These are phyloP conservation scores for Botrytis squamosa DNA, from an alignment of 2,329 filamentous ascomycete species.

Conservation along the genomic window DNA sequence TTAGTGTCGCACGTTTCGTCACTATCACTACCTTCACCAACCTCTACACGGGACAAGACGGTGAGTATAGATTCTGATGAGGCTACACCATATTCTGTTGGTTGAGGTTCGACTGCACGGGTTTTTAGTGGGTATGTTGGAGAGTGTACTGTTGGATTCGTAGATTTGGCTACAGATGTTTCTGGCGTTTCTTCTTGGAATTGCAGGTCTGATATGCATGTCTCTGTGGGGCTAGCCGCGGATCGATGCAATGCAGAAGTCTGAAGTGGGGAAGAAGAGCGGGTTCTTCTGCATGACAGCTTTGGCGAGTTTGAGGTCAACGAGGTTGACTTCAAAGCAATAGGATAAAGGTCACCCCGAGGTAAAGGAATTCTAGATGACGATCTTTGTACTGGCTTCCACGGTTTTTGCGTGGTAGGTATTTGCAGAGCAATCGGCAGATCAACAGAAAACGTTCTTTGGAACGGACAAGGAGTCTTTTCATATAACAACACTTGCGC, in stretches of 20 bases:
- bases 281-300: constrained; percentile 10
- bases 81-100: background rate
- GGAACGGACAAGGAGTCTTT: constrained; percentile 83
- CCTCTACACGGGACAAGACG: constrained; percentile 15
- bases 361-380: constrained; percentile 24
- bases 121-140: background rate
- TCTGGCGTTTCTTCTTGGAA: constrained; percentile 13
- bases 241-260: constrained; percentile 14
- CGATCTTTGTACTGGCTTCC: constrained; percentile 53
- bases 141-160: background rate
- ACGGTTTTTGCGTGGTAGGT: constrained; percentile 65
- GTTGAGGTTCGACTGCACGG: background rate
- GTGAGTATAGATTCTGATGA: background rate
- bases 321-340: constrained; percentile 19
- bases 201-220: constrained; percentile 1
- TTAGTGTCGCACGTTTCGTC: constrained; percentile 35
- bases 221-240: constrained; percentile 4
- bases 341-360: constrained; percentile 18
- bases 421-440: constrained; percentile 67
- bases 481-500: constrained; percentile 78
- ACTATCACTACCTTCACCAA: constrained; percentile 33
- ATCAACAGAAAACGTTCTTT: constrained; percentile 70
- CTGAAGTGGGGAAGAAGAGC: constrained; percentile 19
- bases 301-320: constrained; percentile 9
- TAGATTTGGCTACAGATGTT: background rate